A percentile compares a stretch with the other conserved stretches of the same genome.
These are phyloP conservation scores for Leccinum pellstonianum DNA, from an alignment of 768 basidiomycete genomes.

Conservation along the genomic window DNA sequence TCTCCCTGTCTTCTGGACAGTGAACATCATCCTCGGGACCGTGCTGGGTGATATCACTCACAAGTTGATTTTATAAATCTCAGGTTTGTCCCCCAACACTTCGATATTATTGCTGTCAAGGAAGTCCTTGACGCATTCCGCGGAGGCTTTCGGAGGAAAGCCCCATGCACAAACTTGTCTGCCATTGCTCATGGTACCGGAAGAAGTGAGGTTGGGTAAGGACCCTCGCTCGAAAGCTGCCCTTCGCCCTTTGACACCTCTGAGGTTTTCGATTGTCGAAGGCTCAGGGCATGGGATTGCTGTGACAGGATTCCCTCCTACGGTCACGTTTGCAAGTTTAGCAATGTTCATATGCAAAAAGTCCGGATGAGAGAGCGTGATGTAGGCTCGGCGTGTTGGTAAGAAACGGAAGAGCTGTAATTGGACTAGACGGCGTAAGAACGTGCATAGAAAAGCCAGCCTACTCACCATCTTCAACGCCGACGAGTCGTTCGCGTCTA, in stretches of 20 bases:
- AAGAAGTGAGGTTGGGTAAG: slow-evolving; percentile 43
- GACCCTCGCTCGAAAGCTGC: slow-evolving; percentile 38
- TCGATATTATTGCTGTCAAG: slow-evolving; percentile 48
- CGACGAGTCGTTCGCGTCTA: slow-evolving; percentile 41
- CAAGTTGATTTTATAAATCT: slow-evolving; percentile 50
- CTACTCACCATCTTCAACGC: slow-evolving; percentile 40
- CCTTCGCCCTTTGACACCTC: slow-evolving; percentile 42
- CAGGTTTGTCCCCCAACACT: slow-evolving; percentile 38
- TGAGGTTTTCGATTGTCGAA: slow-evolving; percentile 27
- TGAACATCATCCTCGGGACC: slow-evolving; percentile 5
- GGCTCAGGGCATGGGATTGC: slow-evolving; percentile 33
- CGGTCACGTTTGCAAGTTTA: slow-evolving; percentile 41
- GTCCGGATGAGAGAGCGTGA: slow-evolving; percentile 52
- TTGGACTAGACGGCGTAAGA: slow-evolving; percentile 42
- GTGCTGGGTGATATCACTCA: slow-evolving; percentile 32
- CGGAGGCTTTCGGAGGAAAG: slow-evolving; percentile 48
- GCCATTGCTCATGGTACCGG: slow-evolving; percentile 51
- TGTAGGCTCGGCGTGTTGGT: slow-evolving; percentile 57
- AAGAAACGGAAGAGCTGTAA: slow-evolving; percentile 59
- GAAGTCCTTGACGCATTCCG: slow-evolving; percentile 37
- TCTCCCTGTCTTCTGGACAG: slow-evolving; percentile 32
- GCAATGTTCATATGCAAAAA: slow-evolving; percentile 41
- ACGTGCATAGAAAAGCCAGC: background rate
- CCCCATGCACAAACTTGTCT: slow-evolving; percentile 61
- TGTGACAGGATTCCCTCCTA: slow-evolving; percentile 45